Evolutionary conservation across 495 filamentous ascomycete species (phyloP).

Genomic region (Aspergillus nidulans): DNA sequence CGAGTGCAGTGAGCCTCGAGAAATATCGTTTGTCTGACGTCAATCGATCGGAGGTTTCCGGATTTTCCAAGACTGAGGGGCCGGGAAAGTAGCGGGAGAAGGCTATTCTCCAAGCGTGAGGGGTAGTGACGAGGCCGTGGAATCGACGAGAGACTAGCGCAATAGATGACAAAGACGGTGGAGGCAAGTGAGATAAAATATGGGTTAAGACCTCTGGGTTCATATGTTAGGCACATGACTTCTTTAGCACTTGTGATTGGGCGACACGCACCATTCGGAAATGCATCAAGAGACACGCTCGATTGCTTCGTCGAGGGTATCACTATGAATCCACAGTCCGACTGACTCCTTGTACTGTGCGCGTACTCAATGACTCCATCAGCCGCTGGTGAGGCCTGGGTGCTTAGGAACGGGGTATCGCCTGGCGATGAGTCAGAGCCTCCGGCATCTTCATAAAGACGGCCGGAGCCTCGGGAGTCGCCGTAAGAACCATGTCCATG

Average conservation of each 20-base stretch:
- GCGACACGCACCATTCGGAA: constrained; percentile 71
- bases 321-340: constrained; percentile 57
- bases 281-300: constrained; percentile 54
- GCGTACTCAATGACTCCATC: constrained; percentile 73
- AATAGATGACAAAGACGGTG: constrained; percentile 69
- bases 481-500: constrained; percentile 65
- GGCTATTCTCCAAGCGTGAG: constrained; percentile 85
- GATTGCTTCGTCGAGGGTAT: constrained; percentile 47
- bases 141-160: constrained; percentile 82
- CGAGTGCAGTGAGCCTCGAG: constrained; percentile 68
- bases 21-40: constrained; percentile 70
- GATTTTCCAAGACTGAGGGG: constrained; percentile 44
- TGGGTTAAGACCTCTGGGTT: constrained; percentile 80
- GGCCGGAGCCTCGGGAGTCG: constrained; percentile 36
- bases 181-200: constrained; percentile 82
- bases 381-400: constrained; percentile 37
- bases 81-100: constrained; percentile 87
- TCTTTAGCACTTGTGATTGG: background rate
- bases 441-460: constrained; percentile 24
- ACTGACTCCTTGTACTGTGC: constrained; percentile 48
- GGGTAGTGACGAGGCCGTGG: constrained; percentile 75
- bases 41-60: constrained; percentile 42
- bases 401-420: constrained; percentile 32
- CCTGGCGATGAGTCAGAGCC: constrained; percentile 27
- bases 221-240: constrained; percentile 23